Conservation (phyloP, 805 yeast species). For the Ascoidea rubescens region DNA sequence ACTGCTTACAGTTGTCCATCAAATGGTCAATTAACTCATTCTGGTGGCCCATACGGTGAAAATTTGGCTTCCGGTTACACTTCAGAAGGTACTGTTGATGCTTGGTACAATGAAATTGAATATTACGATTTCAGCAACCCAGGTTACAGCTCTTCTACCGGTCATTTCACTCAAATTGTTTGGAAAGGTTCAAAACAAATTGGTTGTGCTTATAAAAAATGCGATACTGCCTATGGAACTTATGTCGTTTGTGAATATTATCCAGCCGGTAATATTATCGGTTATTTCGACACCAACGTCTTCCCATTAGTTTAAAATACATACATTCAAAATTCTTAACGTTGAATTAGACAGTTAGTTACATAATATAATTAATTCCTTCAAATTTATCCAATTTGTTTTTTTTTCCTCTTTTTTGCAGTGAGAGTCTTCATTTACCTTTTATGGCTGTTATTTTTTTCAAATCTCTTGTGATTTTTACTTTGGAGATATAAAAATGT, state of each 20-base stretch:
- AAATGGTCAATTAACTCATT: constrained; percentile 42
- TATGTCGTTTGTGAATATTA: constrained; percentile 62
- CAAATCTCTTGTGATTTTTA: not conserved
- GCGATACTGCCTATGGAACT: constrained; percentile 35
- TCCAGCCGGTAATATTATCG: constrained; percentile 37
- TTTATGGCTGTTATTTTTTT: not conserved
- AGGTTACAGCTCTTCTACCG: constrained; percentile 36
- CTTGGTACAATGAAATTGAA: constrained; percentile 60
- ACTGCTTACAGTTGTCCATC: constrained; percentile 22
- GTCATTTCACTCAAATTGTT: constrained; percentile 68
- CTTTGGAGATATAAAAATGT: too few relatives aligned
- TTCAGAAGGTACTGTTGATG: constrained; percentile 36
- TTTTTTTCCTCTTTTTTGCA: not conserved
- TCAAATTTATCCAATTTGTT: not conserved
- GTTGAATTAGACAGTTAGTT: constrained; percentile 22
- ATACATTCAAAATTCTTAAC: too few relatives aligned
- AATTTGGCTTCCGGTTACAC: constrained; percentile 59
- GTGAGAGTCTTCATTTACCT: constrained; percentile 1
- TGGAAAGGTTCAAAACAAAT: constrained; percentile 49
- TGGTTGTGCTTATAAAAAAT: constrained; percentile 50
- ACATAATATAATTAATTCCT: constrained; percentile 17
- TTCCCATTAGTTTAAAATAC: constrained; percentile 15
- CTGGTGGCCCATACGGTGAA: constrained; percentile 60
- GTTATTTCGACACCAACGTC: constrained; percentile 21
- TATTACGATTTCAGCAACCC: constrained; percentile 39